A percentile compares a stretch with the other conserved stretches of the same genome.
Evolutionary conservation across 2,329 filamentous ascomycete genomes (phyloP).

Genomic region (Incumbomyces delicatus): DNA sequence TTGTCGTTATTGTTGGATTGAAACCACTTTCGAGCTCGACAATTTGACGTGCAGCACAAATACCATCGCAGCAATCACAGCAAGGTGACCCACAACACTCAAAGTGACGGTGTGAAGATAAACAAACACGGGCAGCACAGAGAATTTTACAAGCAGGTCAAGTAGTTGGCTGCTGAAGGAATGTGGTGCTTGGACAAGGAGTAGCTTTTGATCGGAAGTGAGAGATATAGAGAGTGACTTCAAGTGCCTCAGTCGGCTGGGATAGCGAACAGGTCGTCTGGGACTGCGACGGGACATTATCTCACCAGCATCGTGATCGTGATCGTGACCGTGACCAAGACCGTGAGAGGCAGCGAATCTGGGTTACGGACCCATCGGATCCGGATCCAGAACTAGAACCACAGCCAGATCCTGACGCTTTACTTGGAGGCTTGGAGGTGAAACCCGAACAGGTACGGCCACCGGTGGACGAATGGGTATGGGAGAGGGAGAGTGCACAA

Average conservation of each 20-base stretch:
- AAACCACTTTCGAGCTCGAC: neutral
- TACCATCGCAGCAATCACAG: constrained; percentile 4
- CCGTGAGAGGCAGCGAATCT: too few species aligned
- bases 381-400: too few species aligned
- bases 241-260: neutral
- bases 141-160: neutral
- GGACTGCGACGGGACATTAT: constrained; percentile 1
- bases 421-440: neutral
- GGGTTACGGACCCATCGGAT: neutral
- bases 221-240: constrained; percentile 5
- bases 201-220: neutral
- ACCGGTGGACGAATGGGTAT: neutral
- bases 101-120: constrained; percentile 2
- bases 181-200: constrained; percentile 1
- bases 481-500: neutral
- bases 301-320: neutral
- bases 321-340: neutral
- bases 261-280: neutral
- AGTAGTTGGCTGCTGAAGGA: constrained; percentile 1
- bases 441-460: neutral
- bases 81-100: neutral
- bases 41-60: constrained; percentile 1
- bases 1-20: neutral
- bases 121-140: neutral
- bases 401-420: too few species aligned